A percentile compares a stretch with the other conserved stretches of the same genome.
Conservation (phyloP, 2,329 filamentous ascomycete genomes). For the Mycocentrospora acerina region DNA sequence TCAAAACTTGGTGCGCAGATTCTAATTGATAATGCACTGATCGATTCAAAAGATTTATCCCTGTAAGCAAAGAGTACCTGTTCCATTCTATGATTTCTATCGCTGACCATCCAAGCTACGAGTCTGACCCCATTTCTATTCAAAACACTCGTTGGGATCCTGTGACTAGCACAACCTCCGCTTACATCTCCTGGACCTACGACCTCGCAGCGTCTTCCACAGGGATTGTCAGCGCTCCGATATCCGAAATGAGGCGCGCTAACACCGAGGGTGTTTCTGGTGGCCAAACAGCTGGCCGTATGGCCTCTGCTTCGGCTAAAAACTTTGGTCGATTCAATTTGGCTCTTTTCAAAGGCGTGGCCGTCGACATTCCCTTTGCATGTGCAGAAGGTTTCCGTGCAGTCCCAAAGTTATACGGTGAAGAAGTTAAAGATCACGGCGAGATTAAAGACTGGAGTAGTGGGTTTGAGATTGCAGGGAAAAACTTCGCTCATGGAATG, state of each 20-base stretch:
- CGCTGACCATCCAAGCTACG: slow-evolving; percentile 10
- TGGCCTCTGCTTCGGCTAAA: slow-evolving; percentile 16
- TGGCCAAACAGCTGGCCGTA: slow-evolving; percentile 14
- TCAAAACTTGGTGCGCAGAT: slow-evolving; percentile 27
- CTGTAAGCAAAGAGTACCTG: too few relatives aligned
- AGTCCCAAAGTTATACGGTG: slow-evolving; percentile 42
- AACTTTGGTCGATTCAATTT: slow-evolving; percentile 22
- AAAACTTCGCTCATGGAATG: slow-evolving; percentile 37
- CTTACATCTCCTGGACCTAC: slow-evolving; percentile 56
- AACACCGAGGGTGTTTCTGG: background rate
- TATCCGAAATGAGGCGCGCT: slow-evolving; percentile 8
- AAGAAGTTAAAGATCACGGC: slow-evolving; percentile 35
- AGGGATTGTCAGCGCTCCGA: slow-evolving; percentile 49
- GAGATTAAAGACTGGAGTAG: slow-evolving; percentile 38
- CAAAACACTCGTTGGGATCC: slow-evolving; percentile 57
- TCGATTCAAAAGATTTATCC: slow-evolving; percentile 3
- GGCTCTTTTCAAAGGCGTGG: slow-evolving; percentile 18
- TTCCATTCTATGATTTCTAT: too few relatives aligned
- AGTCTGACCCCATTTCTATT: slow-evolving; percentile 31
- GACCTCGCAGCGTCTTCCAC: slow-evolving; percentile 48
- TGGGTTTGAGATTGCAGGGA: slow-evolving; percentile 35
- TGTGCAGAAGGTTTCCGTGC: slow-evolving; percentile 40
- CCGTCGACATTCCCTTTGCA: slow-evolving; percentile 44
- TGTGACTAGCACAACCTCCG: slow-evolving; percentile 63
- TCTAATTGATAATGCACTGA: slow-evolving; percentile 18